phyloP scores from a whole-genome alignment of 2,329 filamentous ascomycete species.

The Fusarium nisikadoi region DNA sequence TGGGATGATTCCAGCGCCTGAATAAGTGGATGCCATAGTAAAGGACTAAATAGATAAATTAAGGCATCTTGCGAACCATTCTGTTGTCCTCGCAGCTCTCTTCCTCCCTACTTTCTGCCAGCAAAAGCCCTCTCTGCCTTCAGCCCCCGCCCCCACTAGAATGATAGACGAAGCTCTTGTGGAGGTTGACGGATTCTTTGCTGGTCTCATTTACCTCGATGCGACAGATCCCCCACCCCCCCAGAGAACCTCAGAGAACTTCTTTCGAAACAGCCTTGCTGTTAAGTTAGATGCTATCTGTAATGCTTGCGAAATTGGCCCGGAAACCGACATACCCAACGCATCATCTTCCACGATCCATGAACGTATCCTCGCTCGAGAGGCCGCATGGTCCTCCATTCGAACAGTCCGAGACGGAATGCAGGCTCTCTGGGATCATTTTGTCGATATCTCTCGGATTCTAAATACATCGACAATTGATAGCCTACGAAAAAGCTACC shows the following conservation, averaged over 20 bases:
- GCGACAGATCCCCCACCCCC: not conserved
- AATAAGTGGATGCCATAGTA: not conserved
- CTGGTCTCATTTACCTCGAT: conserved; percentile 26
- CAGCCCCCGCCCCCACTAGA: accelerated
- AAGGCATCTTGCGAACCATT: not conserved
- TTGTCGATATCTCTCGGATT: not conserved
- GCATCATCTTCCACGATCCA: not conserved
- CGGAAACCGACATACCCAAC: not conserved
- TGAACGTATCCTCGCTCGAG: accelerated
- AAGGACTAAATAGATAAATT: not conserved
- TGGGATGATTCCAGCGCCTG: not conserved
- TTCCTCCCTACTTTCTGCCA: not conserved
- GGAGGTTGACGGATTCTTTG: conserved; percentile 15
- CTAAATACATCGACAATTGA: conserved; percentile 2
- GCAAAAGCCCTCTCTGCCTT: not conserved
- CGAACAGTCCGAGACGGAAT: conserved; percentile 9
- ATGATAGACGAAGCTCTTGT: not conserved
- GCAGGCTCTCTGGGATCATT: conserved; percentile 15
- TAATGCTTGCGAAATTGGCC: accelerated
- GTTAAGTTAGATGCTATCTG: not conserved
- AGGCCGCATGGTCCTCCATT: conserved; percentile 14
- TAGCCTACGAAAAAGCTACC: conserved; percentile 6
- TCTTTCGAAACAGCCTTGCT: not conserved
- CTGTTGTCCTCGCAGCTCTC: not conserved
- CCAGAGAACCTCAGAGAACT: not conserved